phyloP scores from a whole-genome alignment of 1,284 basidiomycete species.

The Ganoderma lingzhi region DNA sequence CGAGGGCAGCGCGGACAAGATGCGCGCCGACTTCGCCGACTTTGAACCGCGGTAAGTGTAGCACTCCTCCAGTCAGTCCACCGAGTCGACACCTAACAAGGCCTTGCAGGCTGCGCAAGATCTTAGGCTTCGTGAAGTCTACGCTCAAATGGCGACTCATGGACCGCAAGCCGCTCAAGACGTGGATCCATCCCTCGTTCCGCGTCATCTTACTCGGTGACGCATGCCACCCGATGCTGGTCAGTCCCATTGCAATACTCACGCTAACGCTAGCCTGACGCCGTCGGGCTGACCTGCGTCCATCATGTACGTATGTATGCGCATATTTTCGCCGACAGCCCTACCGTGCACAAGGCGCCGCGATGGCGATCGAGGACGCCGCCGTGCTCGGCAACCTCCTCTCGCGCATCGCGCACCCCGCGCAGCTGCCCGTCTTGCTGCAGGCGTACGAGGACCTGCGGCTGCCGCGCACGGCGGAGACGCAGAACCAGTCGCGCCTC shows the following conservation, averaged over 20 bases:
- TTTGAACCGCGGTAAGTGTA: slow-evolving; percentile 52
- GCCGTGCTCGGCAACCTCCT: slow-evolving; percentile 68
- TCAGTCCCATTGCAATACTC: slow-evolving; percentile 17
- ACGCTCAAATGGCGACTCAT: slow-evolving; percentile 56
- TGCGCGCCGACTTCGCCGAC: slow-evolving; percentile 53
- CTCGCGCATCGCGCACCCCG: slow-evolving; percentile 50
- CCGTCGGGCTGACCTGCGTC: not conserved
- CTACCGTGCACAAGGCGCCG: slow-evolving; percentile 62
- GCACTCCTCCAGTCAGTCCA: not conserved
- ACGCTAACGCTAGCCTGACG: not conserved
- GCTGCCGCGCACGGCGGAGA: slow-evolving; percentile 51
- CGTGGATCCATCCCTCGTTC: slow-evolving; percentile 50
- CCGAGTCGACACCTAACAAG: not conserved
- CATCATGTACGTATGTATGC: not conserved
- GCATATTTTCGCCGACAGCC: not conserved
- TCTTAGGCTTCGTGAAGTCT: slow-evolving; percentile 48
- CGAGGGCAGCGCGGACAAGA: slow-evolving; percentile 53
- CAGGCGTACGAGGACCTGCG: slow-evolving; percentile 62
- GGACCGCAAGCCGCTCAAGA: slow-evolving; percentile 51
- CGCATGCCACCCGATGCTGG: slow-evolving; percentile 69
- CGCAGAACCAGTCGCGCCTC: slow-evolving; percentile 55
- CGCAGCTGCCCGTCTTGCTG: slow-evolving; percentile 56
- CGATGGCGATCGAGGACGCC: slow-evolving; percentile 75
- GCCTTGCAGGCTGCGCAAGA: slow-evolving; percentile 47
- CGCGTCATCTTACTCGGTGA: slow-evolving; percentile 52